Conservation (phyloP, 2,329 filamentous ascomycete genomes). For the Aspergillus ruber region DNA sequence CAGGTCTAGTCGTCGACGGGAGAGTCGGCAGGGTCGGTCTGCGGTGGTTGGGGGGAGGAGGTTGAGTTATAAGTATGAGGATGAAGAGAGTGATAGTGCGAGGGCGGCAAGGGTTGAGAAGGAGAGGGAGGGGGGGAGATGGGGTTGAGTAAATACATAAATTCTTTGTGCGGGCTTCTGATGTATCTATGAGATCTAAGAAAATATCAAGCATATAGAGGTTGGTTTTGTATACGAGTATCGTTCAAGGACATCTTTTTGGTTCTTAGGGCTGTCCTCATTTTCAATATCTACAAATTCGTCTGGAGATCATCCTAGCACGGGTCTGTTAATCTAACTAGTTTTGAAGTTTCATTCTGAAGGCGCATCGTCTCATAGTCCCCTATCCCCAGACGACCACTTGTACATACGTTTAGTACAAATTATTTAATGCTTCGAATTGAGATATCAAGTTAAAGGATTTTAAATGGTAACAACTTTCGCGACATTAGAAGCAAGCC, state of each 20-base stretch:
- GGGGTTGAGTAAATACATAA: slow-evolving; percentile 14
- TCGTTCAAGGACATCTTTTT: no score
- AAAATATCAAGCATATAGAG: not conserved
- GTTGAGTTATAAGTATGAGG: slow-evolving; percentile 46
- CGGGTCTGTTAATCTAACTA: no score
- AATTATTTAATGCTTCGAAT: no score
- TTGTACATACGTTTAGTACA: no score
- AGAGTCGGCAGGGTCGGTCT: slow-evolving; percentile 25
- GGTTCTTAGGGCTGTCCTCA: no score
- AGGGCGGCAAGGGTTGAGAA: slow-evolving; percentile 31
- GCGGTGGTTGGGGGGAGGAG: slow-evolving; percentile 28
- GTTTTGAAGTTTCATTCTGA: no score
- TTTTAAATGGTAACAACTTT: not conserved
- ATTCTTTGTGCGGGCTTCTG: not conserved
- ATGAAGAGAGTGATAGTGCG: slow-evolving; percentile 35
- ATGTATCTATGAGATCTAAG: not conserved
- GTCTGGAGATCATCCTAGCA: no score
- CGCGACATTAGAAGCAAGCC: not conserved
- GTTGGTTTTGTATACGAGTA: no score
- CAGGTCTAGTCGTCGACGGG: slow-evolving; percentile 27
- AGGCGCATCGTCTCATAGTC: no score
- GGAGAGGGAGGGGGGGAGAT: slow-evolving; percentile 33
- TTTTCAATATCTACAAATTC: no score
- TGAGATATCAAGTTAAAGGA: not conserved
- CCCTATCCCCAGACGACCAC: no score